Evolutionary conservation across 192 early-diverging fungal species (phyloP), one percentile per base, ranked within the genome.

Genomic region (Polychytrium aggregatum): DNA sequence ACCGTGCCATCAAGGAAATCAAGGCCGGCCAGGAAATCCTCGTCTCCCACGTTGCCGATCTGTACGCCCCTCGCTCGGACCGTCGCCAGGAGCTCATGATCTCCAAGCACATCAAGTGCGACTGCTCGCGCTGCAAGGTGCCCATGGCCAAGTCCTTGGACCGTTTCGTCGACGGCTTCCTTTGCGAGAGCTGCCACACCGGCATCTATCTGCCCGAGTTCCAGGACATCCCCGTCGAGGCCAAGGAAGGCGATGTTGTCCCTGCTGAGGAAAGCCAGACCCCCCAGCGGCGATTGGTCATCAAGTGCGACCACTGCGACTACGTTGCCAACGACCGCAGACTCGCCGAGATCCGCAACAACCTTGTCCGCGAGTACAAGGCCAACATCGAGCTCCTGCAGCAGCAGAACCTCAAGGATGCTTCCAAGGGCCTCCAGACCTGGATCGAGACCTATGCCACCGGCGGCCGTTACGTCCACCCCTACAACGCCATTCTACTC

Each of bases 31-130:
- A 71, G 17, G 81, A 77, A n/a, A 62, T 86, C 18, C 67, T 70
- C 5, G 68, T 86, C 22, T 74, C 74, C 20, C 82, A 76, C 44
- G 78, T 79, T 37, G n/a, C n/a, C n/a, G 82, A 86, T 47, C 60
- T 86, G 26, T 84, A 66, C 63, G 76, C 77, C 50, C 64, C 74
- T 20, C 76, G 84, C 50, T 68, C 79, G 50, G 72, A 81, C 60
- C 74, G 84, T 26, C 75, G 79, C 22, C 74, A 77, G 48, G 77
- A 82, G 21, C 63, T 86, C n/a, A 60, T 79, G 54, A 52, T 65
- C 24, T 62, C 74, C 36, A 79, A 75, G 18, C 84, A 82, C 46
- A 78, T 84, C 59, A 79, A 77, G 72, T 86, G 84, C 65, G 74
- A 82, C 65, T 86, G 84, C 62, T 61, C 57, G 41, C 59, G 84